A percentile compares a stretch with the other conserved stretches of the same genome.
Evolutionary conservation across 2,329 filamentous ascomycete species (phyloP).

Genomic region (Orbilia quercus): DNA sequence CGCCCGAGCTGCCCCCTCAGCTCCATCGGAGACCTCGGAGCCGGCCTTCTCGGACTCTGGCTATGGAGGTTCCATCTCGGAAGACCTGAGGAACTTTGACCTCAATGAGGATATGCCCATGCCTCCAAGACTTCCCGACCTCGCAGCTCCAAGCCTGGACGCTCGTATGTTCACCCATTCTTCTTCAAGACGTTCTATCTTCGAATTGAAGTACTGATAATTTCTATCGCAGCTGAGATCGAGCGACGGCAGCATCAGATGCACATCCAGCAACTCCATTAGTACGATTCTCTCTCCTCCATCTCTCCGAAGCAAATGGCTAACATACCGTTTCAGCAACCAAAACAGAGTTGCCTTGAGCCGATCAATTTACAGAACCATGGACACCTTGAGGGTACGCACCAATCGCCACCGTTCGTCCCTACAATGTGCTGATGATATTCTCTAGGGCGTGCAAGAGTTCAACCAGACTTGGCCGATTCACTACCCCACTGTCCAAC

Average conservation of each 20-base stretch:
- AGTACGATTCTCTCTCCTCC: constrained; percentile 65
- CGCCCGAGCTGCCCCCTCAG: constrained; percentile 34
- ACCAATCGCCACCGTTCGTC: not conserved
- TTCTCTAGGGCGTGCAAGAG: constrained; percentile 74
- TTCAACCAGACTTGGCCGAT: constrained; percentile 94
- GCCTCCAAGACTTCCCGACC: constrained; percentile 49
- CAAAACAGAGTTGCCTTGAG: constrained; percentile 87
- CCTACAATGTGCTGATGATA: not conserved
- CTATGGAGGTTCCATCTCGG: constrained; percentile 82
- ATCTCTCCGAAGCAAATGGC: constrained; percentile 5
- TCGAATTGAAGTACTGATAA: constrained; percentile 62
- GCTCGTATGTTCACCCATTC: constrained; percentile 46
- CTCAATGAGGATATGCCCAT: constrained; percentile 60
- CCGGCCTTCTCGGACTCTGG: constrained; percentile 75
- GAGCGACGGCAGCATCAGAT: constrained; percentile 78
- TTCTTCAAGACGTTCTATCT: not conserved
- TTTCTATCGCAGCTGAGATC: constrained; percentile 66
- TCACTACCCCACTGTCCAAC: constrained; percentile 87
- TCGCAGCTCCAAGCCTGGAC: constrained; percentile 27
- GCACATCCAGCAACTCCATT: constrained; percentile 91
- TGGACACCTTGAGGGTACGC: constrained; percentile 77
- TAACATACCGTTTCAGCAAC: constrained; percentile 68
- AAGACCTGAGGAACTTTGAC: constrained; percentile 68
- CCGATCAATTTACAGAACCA: constrained; percentile 84
- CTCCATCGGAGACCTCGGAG: constrained; percentile 29